Percentiles rank a stretch among this genome's conserved stretches.
phyloP scores from a whole-genome alignment of 768 basidiomycete species.

The Suillus hirtellus region DNA sequence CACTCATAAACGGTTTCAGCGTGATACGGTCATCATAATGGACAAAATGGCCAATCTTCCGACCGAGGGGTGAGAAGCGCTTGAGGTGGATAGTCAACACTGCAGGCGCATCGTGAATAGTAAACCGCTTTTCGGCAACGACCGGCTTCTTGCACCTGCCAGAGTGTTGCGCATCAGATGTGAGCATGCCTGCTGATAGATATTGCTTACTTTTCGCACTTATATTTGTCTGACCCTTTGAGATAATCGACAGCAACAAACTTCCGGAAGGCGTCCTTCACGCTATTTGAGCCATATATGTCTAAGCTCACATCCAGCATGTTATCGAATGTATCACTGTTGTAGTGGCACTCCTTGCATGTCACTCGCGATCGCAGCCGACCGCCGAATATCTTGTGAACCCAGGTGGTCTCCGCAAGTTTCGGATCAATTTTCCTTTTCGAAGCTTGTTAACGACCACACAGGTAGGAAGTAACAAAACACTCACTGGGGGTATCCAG shows the following conservation, averaged over 20 bases:
- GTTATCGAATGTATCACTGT: constrained; percentile 95
- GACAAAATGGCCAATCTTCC: constrained; percentile 78
- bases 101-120: constrained; percentile 82
- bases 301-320: constrained; percentile 94
- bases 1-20: constrained; percentile 81
- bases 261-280: constrained; percentile 75
- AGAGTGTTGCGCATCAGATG: constrained; percentile 7
- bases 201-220: constrained; percentile 91
- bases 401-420: constrained; percentile 86
- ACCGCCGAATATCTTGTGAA: constrained; percentile 94
- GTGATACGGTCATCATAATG: constrained; percentile 77
- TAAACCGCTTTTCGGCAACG: constrained; percentile 87
- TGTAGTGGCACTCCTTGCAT: constrained; percentile 77
- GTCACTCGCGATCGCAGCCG: constrained; percentile 87
- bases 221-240: constrained; percentile 93
- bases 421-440: constrained; percentile 68
- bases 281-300: constrained; percentile 58
- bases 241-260: constrained; percentile 83
- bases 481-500: constrained; percentile 68
- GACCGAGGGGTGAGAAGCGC: constrained; percentile 88
- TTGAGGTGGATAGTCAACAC: constrained; percentile 94
- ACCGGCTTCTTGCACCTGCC: constrained; percentile 89
- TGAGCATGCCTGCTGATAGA: constrained; percentile 10
- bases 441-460: constrained; percentile 17
- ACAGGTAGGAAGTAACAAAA: constrained; percentile 2